Evolutionary conservation across 2,329 filamentous ascomycete species (phyloP).

Genomic region (Fusarium graminum): DNA sequence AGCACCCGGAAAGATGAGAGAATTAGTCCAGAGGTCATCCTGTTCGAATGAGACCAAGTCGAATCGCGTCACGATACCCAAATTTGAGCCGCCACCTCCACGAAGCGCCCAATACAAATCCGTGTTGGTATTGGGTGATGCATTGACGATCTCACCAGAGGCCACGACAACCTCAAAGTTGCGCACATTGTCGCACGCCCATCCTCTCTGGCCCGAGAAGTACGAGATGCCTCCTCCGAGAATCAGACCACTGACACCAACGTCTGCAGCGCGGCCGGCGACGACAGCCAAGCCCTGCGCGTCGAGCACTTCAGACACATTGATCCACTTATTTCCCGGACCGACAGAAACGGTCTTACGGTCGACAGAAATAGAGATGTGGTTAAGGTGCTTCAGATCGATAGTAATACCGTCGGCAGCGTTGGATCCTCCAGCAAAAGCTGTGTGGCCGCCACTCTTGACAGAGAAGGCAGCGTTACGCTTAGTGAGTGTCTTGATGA

Average conservation of each 20-base stretch:
- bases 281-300: conserved; percentile 19
- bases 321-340: conserved; percentile 27
- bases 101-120: conserved; percentile 31
- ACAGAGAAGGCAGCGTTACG: conserved; percentile 57
- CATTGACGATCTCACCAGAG: conserved; percentile 57
- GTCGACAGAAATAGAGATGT: conserved; percentile 17
- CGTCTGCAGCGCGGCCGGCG: conserved; percentile 46
- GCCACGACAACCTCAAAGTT: conserved; percentile 63
- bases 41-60: conserved; percentile 49
- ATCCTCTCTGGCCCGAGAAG: conserved; percentile 56
- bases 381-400: conserved; percentile 58
- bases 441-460: conserved; percentile 65
- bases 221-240: conserved; percentile 59
- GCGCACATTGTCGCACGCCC: conserved; percentile 61
- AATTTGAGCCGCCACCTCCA: conserved; percentile 26
- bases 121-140: conserved; percentile 1
- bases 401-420: conserved; percentile 58
- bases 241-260: conserved; percentile 50
- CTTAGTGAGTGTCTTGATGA: conserved; percentile 8
- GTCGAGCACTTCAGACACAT: conserved; percentile 18
- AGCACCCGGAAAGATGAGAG: conserved; percentile 3
- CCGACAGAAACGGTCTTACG: conserved; percentile 24
- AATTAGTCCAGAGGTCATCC: conserved; percentile 49
- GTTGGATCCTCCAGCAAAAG: conserved; percentile 60
- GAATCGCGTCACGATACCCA: conserved; percentile 46